Base-by-base conservation (phyloP, 805 yeast species). In the Priceomyces medius region DNA sequence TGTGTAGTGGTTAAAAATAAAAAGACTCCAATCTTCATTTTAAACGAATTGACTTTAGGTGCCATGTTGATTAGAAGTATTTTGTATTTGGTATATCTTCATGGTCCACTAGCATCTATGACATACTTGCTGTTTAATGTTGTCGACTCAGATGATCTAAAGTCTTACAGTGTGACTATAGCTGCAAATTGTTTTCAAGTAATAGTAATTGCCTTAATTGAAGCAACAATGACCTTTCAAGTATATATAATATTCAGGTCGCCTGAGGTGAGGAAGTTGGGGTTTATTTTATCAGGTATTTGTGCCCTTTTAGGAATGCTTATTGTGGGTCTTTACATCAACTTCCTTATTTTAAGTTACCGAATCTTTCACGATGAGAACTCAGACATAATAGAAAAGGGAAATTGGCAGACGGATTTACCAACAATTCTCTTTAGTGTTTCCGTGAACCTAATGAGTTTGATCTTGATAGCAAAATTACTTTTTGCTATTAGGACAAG, bases 141-240 rank as follows among this genome's bases (percentile, higher is more conserved):
- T 6, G 32, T 61, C 3, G 57, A 74, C 6, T 45, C 48, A 2
- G 43, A 42, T 10, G 58, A 68, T 14, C 48, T 50, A 6, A 40
- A 50, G 9, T 75, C 76, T 20, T 64, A 71, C 33, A 73, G 68
- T 36, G 56, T 78, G 4, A 73, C 81, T n/a, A 76, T 81, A 7
- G 86, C 85, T 2, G 66, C 88, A 0, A 77, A 80, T 51, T 70
- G 80, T 3, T 61, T 85, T 43, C 81, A 81, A 47, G 70, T 81
- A 3, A 45, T 88, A 9, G 62, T 88, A 33, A 73, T 87, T 14
- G 63, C 73, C 0, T 66, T 78, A 7, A 77, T 90, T 40, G 85
- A 88, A 58, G 47, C 66, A 0, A 82, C 93, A 0, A 63, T 91
- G 54, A 71, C 81, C 2, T 80, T 80, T 55, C 98, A 91, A 64